phyloP scores from a whole-genome alignment of 257 asterid species.

The Penstemon newberryi region DNA sequence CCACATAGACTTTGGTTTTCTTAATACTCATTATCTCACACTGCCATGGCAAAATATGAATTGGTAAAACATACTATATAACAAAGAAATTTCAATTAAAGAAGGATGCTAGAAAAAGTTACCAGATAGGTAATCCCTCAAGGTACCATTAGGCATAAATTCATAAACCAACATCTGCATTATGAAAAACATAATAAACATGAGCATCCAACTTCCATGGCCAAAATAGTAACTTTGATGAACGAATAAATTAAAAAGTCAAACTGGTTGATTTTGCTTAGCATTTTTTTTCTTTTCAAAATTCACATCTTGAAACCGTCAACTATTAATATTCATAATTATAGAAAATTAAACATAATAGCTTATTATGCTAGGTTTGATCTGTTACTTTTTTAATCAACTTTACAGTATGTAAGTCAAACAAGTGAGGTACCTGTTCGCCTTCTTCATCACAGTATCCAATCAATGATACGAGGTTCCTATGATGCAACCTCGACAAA shows the following conservation, averaged over 20 bases:
- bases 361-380: too few relatives aligned
- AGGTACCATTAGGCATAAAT: constrained; percentile 83
- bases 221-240: neutral
- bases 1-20: too few relatives aligned
- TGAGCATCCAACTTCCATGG: constrained; percentile 21
- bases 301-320: too few relatives aligned
- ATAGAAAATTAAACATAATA: too few relatives aligned
- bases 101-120: constrained; percentile 21
- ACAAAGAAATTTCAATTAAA: neutral
- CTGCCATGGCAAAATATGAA: neutral
- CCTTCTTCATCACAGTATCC: constrained; percentile 96
- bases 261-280: too few relatives aligned
- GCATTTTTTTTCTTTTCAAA: too few relatives aligned
- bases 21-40: too few relatives aligned
- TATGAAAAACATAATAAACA: constrained; percentile 28
- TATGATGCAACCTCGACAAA: constrained; percentile 89
- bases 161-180: constrained; percentile 96
- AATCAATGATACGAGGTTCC: constrained; percentile 79
- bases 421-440: constrained; percentile 70
- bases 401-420: neutral
- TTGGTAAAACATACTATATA: neutral
- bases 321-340: too few relatives aligned
- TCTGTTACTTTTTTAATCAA: too few relatives aligned
- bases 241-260: too few relatives aligned
- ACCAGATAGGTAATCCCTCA: constrained; percentile 92